Evolutionary conservation across 2,329 filamentous ascomycete species (phyloP).

Genomic region (Berkeleyomyces rouxiae): DNA sequence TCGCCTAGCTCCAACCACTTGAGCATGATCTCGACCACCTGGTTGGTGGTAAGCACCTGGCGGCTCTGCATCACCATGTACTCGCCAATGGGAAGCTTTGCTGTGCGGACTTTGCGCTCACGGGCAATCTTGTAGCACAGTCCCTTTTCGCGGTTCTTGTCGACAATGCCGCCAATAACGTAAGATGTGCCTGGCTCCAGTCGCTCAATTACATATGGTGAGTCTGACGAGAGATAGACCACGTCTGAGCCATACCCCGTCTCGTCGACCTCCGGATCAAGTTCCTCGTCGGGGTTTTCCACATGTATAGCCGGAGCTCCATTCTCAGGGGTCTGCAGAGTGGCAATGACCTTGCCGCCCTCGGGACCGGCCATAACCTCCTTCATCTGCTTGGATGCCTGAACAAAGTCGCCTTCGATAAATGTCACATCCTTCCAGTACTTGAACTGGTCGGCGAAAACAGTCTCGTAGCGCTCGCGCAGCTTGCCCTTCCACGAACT

Average conservation of each 20-base stretch:
- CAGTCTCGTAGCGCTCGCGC: conserved; percentile 62
- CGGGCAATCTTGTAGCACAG: conserved; percentile 74
- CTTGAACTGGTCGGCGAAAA: conserved; percentile 52
- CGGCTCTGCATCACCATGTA: conserved; percentile 83
- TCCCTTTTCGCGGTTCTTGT: conserved; percentile 91
- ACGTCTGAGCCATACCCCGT: conserved; percentile 29
- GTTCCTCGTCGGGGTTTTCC: conserved; percentile 17
- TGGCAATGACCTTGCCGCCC: conserved; percentile 42
- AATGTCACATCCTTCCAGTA: conserved; percentile 69
- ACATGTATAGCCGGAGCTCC: conserved; percentile 11
- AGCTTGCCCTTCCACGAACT: conserved; percentile 64
- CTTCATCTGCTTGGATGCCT: conserved; percentile 48
- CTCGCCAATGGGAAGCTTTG: conserved; percentile 85
- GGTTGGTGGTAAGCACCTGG: conserved; percentile 79
- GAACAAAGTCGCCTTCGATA: conserved; percentile 55
- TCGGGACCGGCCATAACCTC: conserved; percentile 44
- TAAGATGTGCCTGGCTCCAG: conserved; percentile 82
- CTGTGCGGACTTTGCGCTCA: conserved; percentile 64
- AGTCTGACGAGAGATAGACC: conserved; percentile 84
- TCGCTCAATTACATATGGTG: conserved; percentile 64
- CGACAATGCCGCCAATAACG: conserved; percentile 84
- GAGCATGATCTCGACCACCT: conserved; percentile 93
- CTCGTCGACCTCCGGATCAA: conserved; percentile 21
- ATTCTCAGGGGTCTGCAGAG: conserved; percentile 29
- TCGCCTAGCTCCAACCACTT: conserved; percentile 79